Evolutionary conservation across 768 basidiomycete genomes (phyloP), one percentile per base, ranked within the genome.

Genomic region (Neoboletus magnificus): DNA sequence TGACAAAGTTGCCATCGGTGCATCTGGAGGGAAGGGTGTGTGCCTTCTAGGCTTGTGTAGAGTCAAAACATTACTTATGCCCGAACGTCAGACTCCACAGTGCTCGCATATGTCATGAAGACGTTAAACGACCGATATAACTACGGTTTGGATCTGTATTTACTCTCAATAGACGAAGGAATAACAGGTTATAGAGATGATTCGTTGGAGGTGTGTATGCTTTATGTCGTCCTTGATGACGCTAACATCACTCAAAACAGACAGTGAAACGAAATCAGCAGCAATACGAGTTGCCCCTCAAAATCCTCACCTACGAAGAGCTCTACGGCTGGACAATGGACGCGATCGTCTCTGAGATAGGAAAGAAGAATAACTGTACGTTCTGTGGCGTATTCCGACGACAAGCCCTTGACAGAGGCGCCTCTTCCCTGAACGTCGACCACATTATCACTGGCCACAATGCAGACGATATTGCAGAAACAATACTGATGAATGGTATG

Each of bases 291-390:
- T 87, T 98, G 72, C 95, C 96, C 0, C 82, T 99, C 37, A 97
- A 96, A 76, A 98, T 99, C 54, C 79, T 98, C 25, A 92, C 91
- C 2, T 99, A 99, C 60, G 86, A 93, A 58, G 95, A 98, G 64
- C 80, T 98, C 6, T 99, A 98, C 62, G 97, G 97, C 18, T 98
- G 97, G 96, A 98, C 96, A 2, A 99, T 99, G 96, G 97, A 99
- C 63, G 81, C 84, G 16, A 91, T 99, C 53, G 96, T 99, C 44
- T 80, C 86, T n/a, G 86, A 95, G 71, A 84, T 98, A 25, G 97
- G 97, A 32, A 85, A 84, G 76, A 97, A 97, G 80, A 98, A 97
- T 64, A 99, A 98, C 65, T 99, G 97, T 72, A 99, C 97, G 0
- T 99, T 98, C 73, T 99, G 97, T 65, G 97, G 97, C 20, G 97